phyloP scores from a whole-genome alignment of 2,329 filamentous ascomycete species.

The Byssothecium circinans region DNA sequence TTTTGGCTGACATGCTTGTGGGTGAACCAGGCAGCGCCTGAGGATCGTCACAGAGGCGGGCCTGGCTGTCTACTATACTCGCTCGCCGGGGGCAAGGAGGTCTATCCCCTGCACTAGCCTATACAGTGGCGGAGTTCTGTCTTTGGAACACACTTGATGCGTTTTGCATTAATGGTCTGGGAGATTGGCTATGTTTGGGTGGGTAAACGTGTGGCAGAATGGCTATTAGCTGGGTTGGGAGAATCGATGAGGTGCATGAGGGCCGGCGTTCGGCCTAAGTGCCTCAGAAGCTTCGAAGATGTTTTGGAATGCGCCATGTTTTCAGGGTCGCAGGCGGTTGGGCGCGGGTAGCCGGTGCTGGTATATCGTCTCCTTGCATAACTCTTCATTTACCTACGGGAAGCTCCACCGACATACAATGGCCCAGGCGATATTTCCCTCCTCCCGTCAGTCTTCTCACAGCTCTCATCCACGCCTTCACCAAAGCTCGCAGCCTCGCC shows the following conservation, averaged over 20 bases:
- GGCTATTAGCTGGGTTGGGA: neutral
- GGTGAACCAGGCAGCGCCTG: neutral
- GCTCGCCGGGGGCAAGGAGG: too few species aligned
- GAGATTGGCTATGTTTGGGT: neutral
- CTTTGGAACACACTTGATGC: neutral
- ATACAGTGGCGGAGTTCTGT: neutral
- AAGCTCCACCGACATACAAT: too few species aligned
- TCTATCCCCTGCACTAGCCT: too few species aligned
- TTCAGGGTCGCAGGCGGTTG: neutral
- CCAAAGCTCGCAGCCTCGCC: too few species aligned
- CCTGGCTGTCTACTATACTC: neutral
- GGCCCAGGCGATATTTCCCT: too few species aligned
- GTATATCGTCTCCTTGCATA: too few species aligned
- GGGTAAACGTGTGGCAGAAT: neutral
- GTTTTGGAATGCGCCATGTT: constrained; percentile 1
- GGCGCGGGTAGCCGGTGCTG: too few species aligned
- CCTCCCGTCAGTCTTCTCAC: too few species aligned
- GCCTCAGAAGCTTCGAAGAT: neutral
- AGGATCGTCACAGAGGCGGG: neutral
- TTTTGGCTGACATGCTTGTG: neutral
- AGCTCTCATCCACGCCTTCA: too few species aligned
- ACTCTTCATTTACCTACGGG: too few species aligned
- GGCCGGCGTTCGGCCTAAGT: too few species aligned
- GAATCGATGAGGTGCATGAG: neutral
- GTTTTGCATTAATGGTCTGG: constrained; percentile 1